Evolutionary conservation across 108 stramenopile genomes (phyloP).

Genomic region (Cylindrotheca closterium): DNA sequence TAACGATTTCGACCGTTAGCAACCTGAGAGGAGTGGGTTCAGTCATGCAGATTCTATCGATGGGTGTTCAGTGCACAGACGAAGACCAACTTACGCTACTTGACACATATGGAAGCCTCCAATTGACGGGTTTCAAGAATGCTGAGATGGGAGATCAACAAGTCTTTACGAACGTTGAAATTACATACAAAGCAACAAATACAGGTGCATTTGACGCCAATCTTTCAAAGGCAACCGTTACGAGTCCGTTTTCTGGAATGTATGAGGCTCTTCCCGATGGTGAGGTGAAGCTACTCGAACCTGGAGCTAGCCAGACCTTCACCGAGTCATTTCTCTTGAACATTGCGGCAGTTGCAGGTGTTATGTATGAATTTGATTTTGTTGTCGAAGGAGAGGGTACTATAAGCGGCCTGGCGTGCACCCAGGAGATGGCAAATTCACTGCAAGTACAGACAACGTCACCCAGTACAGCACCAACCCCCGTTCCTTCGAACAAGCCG

Average conservation of each 20-base stretch:
- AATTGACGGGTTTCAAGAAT: constrained; percentile 33
- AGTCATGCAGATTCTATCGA: constrained; percentile 12
- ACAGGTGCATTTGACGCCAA: constrained; percentile 4
- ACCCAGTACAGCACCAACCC: no score
- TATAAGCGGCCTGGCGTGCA: no score
- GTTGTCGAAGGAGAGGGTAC: not conserved
- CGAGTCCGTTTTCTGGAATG: constrained; percentile 19
- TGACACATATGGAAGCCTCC: constrained; percentile 23
- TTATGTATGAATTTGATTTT: not conserved
- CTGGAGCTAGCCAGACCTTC: not conserved
- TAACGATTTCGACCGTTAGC: constrained; percentile 12
- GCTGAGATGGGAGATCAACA: constrained; percentile 13
- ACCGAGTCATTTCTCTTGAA: not conserved
- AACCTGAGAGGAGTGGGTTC: not conserved
- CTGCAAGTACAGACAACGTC: no score
- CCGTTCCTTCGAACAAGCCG: no score
- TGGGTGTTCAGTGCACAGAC: constrained; percentile 13
- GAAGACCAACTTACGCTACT: constrained; percentile 17
- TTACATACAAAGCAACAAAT: constrained; percentile 24
- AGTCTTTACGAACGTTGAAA: constrained; percentile 18
- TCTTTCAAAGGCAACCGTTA: constrained; percentile 14
- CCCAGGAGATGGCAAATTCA: no score
- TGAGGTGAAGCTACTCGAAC: not conserved
- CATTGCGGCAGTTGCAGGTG: not conserved
- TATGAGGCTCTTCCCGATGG: not conserved